Percentiles rank a stretch among this genome's conserved stretches.
These are phyloP conservation scores for Sanghuangporus baumii DNA, from an alignment of 1,284 basidiomycete genomes.

Conservation along the genomic window DNA sequence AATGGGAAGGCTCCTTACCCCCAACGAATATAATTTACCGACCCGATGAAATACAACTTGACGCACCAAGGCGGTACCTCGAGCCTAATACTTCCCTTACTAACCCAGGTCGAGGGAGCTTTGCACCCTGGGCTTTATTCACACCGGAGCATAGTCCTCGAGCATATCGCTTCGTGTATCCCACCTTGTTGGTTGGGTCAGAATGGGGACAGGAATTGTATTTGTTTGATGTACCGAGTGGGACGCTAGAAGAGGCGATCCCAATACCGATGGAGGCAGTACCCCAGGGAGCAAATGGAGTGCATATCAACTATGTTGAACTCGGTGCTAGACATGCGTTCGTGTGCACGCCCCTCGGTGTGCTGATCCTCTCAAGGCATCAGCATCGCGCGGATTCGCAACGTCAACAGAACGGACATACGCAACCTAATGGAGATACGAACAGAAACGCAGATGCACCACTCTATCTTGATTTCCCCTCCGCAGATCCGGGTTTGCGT, in stretches of 20 bases:
- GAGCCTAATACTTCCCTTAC: constrained; percentile 4
- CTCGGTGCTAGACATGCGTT: constrained; percentile 54
- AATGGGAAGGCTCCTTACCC: constrained; percentile 23
- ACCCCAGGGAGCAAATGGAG: constrained; percentile 20
- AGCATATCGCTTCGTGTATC: constrained; percentile 66
- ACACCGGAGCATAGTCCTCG: constrained; percentile 38
- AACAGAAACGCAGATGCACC: not conserved
- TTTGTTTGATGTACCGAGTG: constrained; percentile 55
- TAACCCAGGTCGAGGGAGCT: constrained; percentile 35
- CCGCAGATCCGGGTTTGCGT: constrained; percentile 4
- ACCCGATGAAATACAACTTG: constrained; percentile 31
- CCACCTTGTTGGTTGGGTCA: constrained; percentile 49
- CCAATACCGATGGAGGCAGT: constrained; percentile 17
- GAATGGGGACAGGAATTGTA: constrained; percentile 35
- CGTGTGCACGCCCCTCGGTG: constrained; percentile 42
- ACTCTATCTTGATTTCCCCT: constrained; percentile 7
- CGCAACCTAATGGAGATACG: not conserved
- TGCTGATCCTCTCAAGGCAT: constrained; percentile 52
- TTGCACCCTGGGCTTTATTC: constrained; percentile 55
- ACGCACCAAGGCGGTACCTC: constrained; percentile 16
- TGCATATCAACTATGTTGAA: constrained; percentile 59
- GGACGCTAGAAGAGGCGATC: constrained; percentile 41
- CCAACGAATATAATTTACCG: constrained; percentile 22
- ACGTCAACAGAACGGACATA: not conserved
- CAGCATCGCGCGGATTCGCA: constrained; percentile 16